Evolutionary conservation across 805 yeast species (phyloP), one percentile per base, ranked within the genome.

Genomic region (Starmerella geochares): DNA sequence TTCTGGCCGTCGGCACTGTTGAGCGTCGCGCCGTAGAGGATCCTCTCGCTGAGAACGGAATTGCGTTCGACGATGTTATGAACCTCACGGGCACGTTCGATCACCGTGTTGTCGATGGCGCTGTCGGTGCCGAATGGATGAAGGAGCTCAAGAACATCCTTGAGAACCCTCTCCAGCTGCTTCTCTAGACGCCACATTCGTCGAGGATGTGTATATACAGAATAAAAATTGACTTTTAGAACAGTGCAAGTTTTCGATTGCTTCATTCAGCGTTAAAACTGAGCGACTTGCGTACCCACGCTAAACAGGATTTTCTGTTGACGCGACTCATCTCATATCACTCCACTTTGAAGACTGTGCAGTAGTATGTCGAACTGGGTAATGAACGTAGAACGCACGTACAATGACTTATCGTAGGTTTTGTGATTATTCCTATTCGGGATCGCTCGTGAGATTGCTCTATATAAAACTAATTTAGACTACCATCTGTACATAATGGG

Each of bases 91-190:
- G 95, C 71, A 85, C 97, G 48, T 92, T 92, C 65, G 99, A 92
- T 73, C 99, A 92, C 76, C 85, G 96, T 75, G 82, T 83, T 54
- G 81, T 90, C 56, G 99, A 92, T 65, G 99, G 99, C 66, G 97
- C 97, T 49, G 79, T 83, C 62, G 99, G 95, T 62, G 99, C 94
- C 67, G 97, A 92, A 62, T 92, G 79, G 78, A 85, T 92, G 76
- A 86, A 79, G 71, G 95, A 86, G 60, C 77, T 92, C 71, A 92
- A 92, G 79, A 76, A 75, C 62, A 80, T 87, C 58, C 70, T 92
- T 59, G 99, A 92, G 76, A 88, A 92, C 75, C 99, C 99, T 65
- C 77, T 92, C 67, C 95, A 87, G 73, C 73, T 92, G 70, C 72
- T 92, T 68, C 74, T 92, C 68, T 90, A 79, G 72, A 28, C 28